Evolutionary conservation across 331 rosid species (phyloP).

Genomic region (Quercus tomentella): DNA sequence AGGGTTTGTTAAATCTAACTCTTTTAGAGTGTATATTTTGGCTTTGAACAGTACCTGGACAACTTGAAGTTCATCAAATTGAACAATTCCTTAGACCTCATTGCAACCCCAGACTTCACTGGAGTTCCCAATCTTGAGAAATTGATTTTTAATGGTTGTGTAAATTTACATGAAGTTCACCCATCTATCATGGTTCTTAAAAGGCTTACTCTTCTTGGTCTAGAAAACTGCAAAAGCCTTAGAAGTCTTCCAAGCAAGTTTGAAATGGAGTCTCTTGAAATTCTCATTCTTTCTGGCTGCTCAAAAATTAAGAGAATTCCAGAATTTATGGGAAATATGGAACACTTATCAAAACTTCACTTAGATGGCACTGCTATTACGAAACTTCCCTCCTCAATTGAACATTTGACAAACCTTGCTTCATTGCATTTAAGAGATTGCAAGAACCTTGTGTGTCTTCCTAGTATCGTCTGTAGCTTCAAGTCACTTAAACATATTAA

Average conservation of each 20-base stretch:
- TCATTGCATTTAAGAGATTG: no score
- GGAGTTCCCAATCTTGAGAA: background rate
- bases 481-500: no score
- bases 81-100: background rate
- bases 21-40: background rate
- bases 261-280: background rate
- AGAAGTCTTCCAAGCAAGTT: background rate
- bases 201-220: background rate
- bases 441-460: no score
- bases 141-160: background rate
- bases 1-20: no score
- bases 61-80: background rate
- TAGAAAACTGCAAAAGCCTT: background rate
- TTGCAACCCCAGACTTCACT: background rate
- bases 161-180: background rate
- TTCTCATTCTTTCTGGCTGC: background rate
- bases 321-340: background rate
- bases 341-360: no score
- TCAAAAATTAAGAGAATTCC: background rate
- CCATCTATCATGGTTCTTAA: background rate
- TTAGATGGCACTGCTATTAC: no score
- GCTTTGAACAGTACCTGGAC: background rate
- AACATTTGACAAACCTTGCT: no score
- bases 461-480: no score
- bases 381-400: no score